Evolutionary conservation across 2,329 filamentous ascomycete species (phyloP).

Genomic region (Ophiocordyceps australis): DNA sequence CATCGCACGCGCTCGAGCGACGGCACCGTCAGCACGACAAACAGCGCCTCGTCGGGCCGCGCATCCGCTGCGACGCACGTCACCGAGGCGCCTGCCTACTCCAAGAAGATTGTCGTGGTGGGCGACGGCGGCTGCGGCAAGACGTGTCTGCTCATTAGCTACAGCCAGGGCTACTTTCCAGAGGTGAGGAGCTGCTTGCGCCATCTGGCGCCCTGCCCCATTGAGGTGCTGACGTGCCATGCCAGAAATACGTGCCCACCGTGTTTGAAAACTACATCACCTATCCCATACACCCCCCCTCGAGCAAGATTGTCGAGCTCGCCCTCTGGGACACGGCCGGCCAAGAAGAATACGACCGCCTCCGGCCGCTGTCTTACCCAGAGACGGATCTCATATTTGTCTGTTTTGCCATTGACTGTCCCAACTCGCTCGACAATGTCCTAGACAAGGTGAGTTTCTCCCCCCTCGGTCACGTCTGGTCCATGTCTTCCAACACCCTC

Average conservation of each 20-base stretch:
- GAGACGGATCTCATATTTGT: constrained; percentile 97
- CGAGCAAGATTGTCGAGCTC: constrained; percentile 88
- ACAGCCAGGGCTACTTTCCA: constrained; percentile 96
- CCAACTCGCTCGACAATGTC: constrained; percentile 94
- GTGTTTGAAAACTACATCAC: constrained; percentile 99
- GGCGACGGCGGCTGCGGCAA: constrained; percentile 97
- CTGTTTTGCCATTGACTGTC: constrained; percentile 97
- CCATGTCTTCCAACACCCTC: constrained; percentile 2
- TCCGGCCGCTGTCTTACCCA: constrained; percentile 89
- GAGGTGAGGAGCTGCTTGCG: constrained; percentile 49
- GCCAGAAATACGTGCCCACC: constrained; percentile 96
- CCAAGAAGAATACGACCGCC: constrained; percentile 94
- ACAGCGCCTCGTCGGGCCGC: constrained; percentile 55
- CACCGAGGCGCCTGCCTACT: constrained; percentile 83
- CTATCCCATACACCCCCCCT: constrained; percentile 72
- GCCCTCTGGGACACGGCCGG: constrained; percentile 97
- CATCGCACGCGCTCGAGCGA: constrained; percentile 59
- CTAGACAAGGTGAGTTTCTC: constrained; percentile 71
- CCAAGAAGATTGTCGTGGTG: constrained; percentile 98
- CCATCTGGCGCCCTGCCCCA: not conserved
- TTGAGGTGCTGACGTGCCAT: constrained; percentile 1
- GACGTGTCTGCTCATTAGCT: constrained; percentile 95
- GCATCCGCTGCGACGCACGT: constrained; percentile 69
- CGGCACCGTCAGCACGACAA: constrained; percentile 74
- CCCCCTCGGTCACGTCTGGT: not conserved